phyloP scores from a whole-genome alignment of 192 early-diverging fungal genomes.

The Globomyces pollinis-pini region DNA sequence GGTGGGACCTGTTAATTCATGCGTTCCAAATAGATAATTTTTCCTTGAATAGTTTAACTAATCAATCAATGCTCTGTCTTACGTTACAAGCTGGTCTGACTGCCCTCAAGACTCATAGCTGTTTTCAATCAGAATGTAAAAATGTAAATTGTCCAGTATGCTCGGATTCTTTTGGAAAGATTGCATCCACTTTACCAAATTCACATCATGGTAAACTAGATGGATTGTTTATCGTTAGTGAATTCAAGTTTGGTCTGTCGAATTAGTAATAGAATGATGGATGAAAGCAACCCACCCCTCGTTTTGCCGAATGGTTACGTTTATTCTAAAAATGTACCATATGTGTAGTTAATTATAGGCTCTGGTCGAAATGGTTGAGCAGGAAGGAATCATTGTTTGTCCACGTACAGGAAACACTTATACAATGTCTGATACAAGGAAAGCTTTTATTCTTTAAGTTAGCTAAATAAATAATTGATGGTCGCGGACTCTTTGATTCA shows the following conservation, averaged over 20 bases:
- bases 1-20: conserved; percentile 72
- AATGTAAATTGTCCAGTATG: conserved; percentile 98
- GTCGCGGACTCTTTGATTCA: too few relatives aligned
- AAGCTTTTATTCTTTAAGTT: conserved; percentile 12
- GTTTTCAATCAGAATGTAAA: conserved; percentile 63
- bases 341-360: conserved; percentile 6
- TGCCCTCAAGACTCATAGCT: conserved; percentile 85
- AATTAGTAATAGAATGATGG: conserved; percentile 86
- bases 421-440: conserved; percentile 1
- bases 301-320: conserved; percentile 93
- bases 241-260: conserved; percentile 93
- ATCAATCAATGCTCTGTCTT: conserved; percentile 75
- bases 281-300: conserved; percentile 95
- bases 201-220: conserved; percentile 95
- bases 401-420: conserved; percentile 4
- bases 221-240: too few relatives aligned
- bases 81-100: conserved; percentile 93
- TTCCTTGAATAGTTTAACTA: conserved; percentile 78
- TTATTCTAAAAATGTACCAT: conserved; percentile 70
- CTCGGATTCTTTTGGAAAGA: conserved; percentile 72
- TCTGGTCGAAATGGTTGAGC: conserved; percentile 2
- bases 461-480: too few relatives aligned
- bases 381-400: conserved; percentile 6
- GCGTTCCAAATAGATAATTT: conserved; percentile 85
- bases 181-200: conserved; percentile 79